Evolutionary conservation across 2,329 filamentous ascomycete species (phyloP), one percentile per base, ranked within the genome.

Genomic region (Pestalotiopsis fici): DNA sequence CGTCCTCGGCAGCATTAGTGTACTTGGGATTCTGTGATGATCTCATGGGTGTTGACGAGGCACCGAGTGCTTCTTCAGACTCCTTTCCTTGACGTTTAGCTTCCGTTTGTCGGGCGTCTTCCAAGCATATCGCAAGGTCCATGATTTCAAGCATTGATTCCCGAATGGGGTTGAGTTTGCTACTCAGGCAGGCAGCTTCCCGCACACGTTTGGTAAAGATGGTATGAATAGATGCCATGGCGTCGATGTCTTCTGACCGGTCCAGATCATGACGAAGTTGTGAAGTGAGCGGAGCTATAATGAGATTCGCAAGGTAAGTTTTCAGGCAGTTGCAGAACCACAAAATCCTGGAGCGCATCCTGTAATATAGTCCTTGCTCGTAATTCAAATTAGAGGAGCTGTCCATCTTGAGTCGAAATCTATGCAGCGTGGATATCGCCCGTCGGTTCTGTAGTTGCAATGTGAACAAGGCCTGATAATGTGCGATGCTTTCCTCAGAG

Each of bases 291-390:
- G 89, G 87, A 0, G 85, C 86, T 0, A 97, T 83, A 1, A 95
- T 92, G 2, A 94, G 85, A 18, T 89, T 91, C 3, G 90, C 90
- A 4, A 97, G 81, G 75, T 97, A 96, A 9, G 90, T 90, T 73
- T 93, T 91, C 1, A 97, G 74, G 0, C 87, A 88, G 70, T 90
- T 91, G 70, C 88, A 87, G 78, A 97, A 95, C 91, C 93, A 95
- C 12, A 94, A 81, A 3, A 97, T 83, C 62, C 87, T 88, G 35
- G 90, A 88, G 47, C 93, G 89, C 9, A 95, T 81, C 18, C 84
- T 81, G 75, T 88, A 90, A 74, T 87, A 90, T 2, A 82, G 71
- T 0, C 83, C 81, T 15, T 81, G 80, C 63, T 85, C 84, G n/a
- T 77, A 74, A 73, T 79, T 80, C 27, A 74, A 72, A 23, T 79